A percentile compares a stretch with the other conserved stretches of the same genome.
These are phyloP conservation scores for Salix suchowensis DNA, from an alignment of 345 rosid genomes.

Conservation along the genomic window DNA sequence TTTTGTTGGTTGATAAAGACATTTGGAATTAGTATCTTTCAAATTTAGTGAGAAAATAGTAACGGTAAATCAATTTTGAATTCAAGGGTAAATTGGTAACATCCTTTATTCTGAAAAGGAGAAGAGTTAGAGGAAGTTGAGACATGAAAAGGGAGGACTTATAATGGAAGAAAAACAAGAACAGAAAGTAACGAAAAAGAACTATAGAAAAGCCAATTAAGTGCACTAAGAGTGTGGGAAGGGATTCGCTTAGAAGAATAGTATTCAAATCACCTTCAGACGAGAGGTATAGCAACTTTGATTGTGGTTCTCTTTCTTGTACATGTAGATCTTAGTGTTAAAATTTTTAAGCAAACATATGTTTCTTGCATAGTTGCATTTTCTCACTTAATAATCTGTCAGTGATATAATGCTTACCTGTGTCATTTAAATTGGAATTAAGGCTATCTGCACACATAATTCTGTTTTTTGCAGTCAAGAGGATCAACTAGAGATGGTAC, in stretches of 20 bases:
- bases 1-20: background rate
- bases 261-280: background rate
- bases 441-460: background rate
- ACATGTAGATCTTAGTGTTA: background rate
- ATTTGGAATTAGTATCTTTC: background rate
- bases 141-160: background rate
- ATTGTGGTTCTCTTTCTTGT: background rate
- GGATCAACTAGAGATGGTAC: constrained; percentile 97
- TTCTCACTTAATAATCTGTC: background rate
- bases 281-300: background rate
- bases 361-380: background rate
- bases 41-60: background rate
- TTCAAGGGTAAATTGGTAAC: background rate
- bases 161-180: background rate
- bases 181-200: background rate
- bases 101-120: background rate
- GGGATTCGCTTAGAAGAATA: background rate
- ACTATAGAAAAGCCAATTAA: background rate
- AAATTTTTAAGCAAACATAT: background rate
- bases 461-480: constrained; percentile 63
- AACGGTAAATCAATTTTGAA: background rate
- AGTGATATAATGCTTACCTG: background rate
- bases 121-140: background rate
- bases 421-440: constrained; percentile 1
- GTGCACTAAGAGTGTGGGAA: background rate